These are phyloP conservation scores for Pseudogymnoascus sp. DNA, from an alignment of 2,329 filamentous ascomycete genomes.

Conservation along the genomic window DNA sequence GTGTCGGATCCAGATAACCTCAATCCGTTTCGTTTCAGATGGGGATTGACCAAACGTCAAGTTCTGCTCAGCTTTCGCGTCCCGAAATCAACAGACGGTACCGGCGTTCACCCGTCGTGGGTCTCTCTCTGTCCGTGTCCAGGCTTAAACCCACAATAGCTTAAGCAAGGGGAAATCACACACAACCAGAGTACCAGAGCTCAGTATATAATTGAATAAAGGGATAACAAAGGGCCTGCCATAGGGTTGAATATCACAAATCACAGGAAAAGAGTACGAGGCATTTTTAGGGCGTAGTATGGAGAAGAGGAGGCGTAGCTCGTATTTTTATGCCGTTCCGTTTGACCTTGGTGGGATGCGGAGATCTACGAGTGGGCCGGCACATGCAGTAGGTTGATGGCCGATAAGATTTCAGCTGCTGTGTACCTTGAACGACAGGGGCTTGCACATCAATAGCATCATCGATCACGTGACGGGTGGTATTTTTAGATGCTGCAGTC, in stretches of 20 bases:
- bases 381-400: conserved; percentile 7
- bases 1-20: not conserved
- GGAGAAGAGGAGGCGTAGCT: conserved; percentile 6
- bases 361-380: conserved; percentile 4
- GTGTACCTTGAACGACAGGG: conserved; percentile 9
- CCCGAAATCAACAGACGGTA: not conserved
- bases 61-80: conserved; percentile 3
- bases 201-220: conserved; percentile 1
- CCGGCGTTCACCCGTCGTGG: conserved; percentile 1
- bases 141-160: not conserved
- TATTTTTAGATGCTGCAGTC: not conserved
- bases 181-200: not conserved
- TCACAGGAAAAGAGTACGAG: not conserved
- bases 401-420: conserved; percentile 5
- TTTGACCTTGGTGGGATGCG: conserved; percentile 9
- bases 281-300: conserved; percentile 3
- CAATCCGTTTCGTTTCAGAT: not conserved
- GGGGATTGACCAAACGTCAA: conserved; percentile 5
- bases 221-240: conserved; percentile 2
- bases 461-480: not conserved
- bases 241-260: not conserved
- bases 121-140: conserved; percentile 1
- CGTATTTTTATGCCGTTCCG: conserved; percentile 6
- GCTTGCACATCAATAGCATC: not conserved
- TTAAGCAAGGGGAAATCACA: conserved; percentile 1